Evolutionary conservation across 2,329 filamentous ascomycete species (phyloP).

Genomic region (Penicillium sp.): DNA sequence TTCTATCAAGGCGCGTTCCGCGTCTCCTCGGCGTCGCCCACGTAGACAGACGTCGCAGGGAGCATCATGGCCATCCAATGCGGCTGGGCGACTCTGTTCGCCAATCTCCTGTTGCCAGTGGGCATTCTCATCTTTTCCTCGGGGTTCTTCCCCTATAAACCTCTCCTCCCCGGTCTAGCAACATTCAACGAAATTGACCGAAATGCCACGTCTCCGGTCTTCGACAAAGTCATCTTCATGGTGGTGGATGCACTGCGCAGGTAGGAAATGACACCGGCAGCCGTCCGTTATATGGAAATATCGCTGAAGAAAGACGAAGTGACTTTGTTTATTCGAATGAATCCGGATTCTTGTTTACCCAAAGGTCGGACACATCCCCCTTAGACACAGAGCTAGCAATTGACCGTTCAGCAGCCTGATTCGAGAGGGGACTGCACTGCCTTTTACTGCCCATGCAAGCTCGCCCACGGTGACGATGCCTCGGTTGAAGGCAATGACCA

Average conservation of each 20-base stretch:
- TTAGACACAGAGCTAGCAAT: not conserved
- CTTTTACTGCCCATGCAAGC: constrained; percentile 93
- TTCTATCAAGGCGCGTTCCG: not conserved
- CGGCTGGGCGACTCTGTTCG: constrained; percentile 54
- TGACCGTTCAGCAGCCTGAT: constrained; percentile 63
- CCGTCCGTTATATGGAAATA: not conserved
- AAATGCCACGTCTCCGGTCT: constrained; percentile 61
- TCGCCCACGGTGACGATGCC: constrained; percentile 99
- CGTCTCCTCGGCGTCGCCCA: not conserved
- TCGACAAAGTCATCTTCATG: constrained; percentile 94
- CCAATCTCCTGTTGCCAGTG: constrained; percentile 74
- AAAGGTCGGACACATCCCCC: constrained; percentile 59
- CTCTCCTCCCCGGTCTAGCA: constrained; percentile 82
- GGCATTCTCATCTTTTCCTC: constrained; percentile 76
- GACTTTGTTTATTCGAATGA: constrained; percentile 85
- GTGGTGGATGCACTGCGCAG: constrained; percentile 92
- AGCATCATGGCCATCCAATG: constrained; percentile 24
- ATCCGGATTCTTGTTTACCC: constrained; percentile 84
- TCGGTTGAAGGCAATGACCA: constrained; percentile 93
- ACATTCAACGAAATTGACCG: constrained; percentile 56
- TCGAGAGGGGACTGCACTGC: constrained; percentile 75
- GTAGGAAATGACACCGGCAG: constrained; percentile 45
- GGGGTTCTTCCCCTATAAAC: constrained; percentile 98
- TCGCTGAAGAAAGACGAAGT: constrained; percentile 49
- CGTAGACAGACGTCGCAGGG: not conserved